These are phyloP conservation scores for Guyanaporus albipodus DNA, from an alignment of 768 basidiomycete species.

Conservation along the genomic window DNA sequence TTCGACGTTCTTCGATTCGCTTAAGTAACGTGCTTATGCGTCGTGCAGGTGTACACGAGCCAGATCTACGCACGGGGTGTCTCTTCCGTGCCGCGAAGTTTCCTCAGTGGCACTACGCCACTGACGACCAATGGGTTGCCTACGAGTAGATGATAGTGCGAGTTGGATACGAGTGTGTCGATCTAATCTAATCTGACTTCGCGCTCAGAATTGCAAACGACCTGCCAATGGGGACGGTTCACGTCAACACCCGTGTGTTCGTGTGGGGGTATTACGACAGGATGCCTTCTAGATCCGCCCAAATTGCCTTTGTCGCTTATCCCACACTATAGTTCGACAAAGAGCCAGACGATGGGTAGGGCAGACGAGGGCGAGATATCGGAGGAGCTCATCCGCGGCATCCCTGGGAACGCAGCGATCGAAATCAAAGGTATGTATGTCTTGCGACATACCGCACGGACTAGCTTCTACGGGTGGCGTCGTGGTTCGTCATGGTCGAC, in stretches of 20 bases:
- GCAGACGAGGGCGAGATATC: neutral
- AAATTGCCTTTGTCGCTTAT: neutral
- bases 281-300: neutral
- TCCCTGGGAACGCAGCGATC: conserved; percentile 21
- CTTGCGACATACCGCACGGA: neutral
- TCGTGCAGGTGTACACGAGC: conserved; percentile 67
- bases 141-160: conserved; percentile 12
- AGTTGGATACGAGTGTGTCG: neutral
- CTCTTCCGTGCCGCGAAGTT: conserved; percentile 68
- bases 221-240: too few relatives aligned
- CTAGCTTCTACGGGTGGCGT: neutral
- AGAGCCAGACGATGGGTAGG: neutral
- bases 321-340: neutral
- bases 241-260: neutral
- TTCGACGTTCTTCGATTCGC: conserved; percentile 5
- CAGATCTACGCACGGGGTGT: conserved; percentile 92
- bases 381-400: neutral
- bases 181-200: conserved; percentile 15
- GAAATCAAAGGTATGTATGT: conserved; percentile 24
- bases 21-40: neutral
- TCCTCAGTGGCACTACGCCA: conserved; percentile 29
- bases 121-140: conserved; percentile 7
- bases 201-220: conserved; percentile 5
- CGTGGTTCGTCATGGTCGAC: too few relatives aligned
- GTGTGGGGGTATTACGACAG: neutral